Evolutionary conservation across 148 eudicot species (phyloP).

Genomic region (Amaranthus cruentus): DNA sequence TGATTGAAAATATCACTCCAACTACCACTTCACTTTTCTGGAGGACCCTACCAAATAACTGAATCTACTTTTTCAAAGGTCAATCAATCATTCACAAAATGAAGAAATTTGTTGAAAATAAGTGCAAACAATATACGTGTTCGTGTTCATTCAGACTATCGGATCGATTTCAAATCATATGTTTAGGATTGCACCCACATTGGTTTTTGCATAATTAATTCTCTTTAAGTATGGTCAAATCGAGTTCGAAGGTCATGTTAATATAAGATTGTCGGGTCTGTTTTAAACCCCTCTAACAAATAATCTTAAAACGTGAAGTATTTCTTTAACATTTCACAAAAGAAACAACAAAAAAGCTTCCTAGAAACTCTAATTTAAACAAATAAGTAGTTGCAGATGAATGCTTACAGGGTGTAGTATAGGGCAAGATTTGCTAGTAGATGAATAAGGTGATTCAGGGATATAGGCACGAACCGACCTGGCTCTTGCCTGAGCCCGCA

Average conservation of each 20-base stretch:
- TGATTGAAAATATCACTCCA: background rate
- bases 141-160: too few species aligned
- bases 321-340: constrained; percentile 2
- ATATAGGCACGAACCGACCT: constrained; percentile 38
- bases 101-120: background rate
- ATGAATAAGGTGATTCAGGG: constrained; percentile 48
- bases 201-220: too few species aligned
- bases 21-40: constrained; percentile 21
- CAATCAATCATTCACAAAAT: constrained; percentile 6
- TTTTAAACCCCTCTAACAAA: too few species aligned
- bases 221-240: too few species aligned
- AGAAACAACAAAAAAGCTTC: constrained; percentile 3
- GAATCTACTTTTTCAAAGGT: background rate
- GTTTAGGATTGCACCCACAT: too few species aligned
- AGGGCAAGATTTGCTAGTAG: constrained; percentile 38
- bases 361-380: background rate
- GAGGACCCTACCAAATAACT: background rate
- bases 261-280: too few species aligned
- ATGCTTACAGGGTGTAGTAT: constrained; percentile 42
- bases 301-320: background rate
- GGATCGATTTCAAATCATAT: too few species aligned
- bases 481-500: constrained; percentile 67
- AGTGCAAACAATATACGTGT: background rate
- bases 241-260: too few species aligned
- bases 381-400: background rate